phyloP scores from a whole-genome alignment of 176 grass and related monocot genomes.

The Lolium perenne region DNA sequence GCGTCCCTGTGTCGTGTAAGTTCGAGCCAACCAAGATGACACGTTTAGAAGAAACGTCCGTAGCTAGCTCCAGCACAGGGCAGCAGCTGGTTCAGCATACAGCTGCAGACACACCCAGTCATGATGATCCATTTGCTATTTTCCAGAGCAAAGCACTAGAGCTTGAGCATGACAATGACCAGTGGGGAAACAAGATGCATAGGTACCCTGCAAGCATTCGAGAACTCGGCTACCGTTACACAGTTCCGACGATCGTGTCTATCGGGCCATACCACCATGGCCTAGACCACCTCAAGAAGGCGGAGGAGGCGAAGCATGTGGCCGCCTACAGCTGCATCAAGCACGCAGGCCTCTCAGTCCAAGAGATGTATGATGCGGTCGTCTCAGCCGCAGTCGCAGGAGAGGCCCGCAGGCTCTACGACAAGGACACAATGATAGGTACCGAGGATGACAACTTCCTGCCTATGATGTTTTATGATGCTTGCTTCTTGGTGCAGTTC shows the following conservation, averaged over 20 bases:
- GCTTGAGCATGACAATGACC: background rate
- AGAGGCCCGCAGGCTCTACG: background rate
- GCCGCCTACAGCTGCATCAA: conserved; percentile 2
- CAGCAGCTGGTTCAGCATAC: background rate
- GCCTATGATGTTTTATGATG: conserved; percentile 4
- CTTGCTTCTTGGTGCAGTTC: conserved; percentile 30
- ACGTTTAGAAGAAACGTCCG: background rate
- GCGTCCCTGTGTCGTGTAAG: background rate
- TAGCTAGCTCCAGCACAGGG: background rate
- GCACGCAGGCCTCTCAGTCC: background rate
- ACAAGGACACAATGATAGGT: conserved; percentile 2
- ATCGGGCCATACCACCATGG: conserved; percentile 13
- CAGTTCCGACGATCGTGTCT: background rate
- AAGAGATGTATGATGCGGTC: background rate
- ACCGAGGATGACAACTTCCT: background rate
- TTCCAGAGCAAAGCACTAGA: background rate
- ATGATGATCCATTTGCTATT: background rate
- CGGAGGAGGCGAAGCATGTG: background rate
- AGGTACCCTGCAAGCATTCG: background rate
- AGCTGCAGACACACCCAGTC: background rate
- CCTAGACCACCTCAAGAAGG: background rate
- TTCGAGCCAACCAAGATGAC: background rate
- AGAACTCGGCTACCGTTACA: background rate
- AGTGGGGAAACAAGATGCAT: background rate
- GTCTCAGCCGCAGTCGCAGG: background rate